Conservation (phyloP, 2,329 filamentous ascomycete genomes). For the Sclerotinia spermophila region DNA sequence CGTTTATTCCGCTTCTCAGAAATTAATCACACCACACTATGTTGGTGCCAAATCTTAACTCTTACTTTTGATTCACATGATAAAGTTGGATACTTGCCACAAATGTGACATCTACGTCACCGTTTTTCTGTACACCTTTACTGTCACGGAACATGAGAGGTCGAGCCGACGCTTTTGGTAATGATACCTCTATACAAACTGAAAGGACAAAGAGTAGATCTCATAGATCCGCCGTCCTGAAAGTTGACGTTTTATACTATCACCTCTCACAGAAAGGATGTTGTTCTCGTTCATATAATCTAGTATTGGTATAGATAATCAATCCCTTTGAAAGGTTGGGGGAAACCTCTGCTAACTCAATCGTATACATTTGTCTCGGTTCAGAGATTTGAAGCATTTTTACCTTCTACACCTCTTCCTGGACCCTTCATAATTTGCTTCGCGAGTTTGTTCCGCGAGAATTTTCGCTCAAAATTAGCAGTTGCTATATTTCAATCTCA, state of each 20-base stretch:
- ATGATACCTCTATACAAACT: no score
- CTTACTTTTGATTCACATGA: background rate
- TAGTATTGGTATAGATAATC: background rate
- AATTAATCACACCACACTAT: background rate
- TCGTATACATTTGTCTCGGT: background rate
- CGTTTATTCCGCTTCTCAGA: background rate
- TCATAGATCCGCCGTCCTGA: no score
- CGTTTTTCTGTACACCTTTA: background rate
- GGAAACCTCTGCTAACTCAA: background rate
- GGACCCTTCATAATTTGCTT: background rate
- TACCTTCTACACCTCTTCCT: background rate
- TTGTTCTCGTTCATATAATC: background rate
- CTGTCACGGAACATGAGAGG: background rate
- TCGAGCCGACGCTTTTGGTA: background rate
- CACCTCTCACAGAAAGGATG: no score
- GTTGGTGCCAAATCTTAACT: background rate
- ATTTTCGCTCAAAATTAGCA: background rate
- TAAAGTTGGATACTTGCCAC: background rate
- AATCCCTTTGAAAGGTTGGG: background rate
- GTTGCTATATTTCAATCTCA: background rate
- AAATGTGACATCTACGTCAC: background rate
- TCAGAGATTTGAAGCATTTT: background rate
- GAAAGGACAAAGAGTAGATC: no score
- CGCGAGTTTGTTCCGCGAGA: background rate
- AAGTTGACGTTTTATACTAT: no score